These are phyloP conservation scores for Drechmeria coniospora DNA, from an alignment of 2,329 filamentous ascomycete genomes.

Conservation along the genomic window DNA sequence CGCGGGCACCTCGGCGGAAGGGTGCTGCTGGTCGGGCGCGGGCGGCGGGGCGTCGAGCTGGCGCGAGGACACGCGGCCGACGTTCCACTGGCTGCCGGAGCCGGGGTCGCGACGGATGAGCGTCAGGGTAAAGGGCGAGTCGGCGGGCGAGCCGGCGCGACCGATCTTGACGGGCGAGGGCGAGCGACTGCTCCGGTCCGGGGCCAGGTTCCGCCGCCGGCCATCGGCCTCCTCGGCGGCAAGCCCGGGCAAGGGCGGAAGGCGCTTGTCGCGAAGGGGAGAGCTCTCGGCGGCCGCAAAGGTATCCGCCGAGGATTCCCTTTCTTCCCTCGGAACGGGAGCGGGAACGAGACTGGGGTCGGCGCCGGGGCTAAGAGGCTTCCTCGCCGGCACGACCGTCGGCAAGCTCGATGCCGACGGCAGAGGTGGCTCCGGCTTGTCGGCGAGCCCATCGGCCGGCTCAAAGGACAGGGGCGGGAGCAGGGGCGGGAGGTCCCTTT, in stretches of 20 bases:
- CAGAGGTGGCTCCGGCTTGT: background rate
- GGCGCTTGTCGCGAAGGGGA: background rate
- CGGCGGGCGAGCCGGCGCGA: constrained; percentile 12
- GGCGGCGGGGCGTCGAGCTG: constrained; percentile 24
- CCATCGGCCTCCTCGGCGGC: constrained; percentile 1
- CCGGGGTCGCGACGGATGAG: constrained; percentile 61
- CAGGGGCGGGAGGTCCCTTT: constrained; percentile 2
- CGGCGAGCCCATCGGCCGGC: constrained; percentile 4
- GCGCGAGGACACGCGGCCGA: constrained; percentile 47
- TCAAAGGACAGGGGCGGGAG: constrained; percentile 5
- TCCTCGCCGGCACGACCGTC: constrained; percentile 10
- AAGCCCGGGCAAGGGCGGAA: background rate
- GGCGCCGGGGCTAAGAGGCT: constrained; percentile 12
- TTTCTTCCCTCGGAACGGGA: no score
- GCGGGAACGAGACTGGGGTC: background rate
- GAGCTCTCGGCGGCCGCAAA: background rate
- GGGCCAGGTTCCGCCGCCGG: background rate
- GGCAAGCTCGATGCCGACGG: constrained; percentile 6
- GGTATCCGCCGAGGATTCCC: no score
- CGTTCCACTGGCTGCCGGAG: constrained; percentile 58
- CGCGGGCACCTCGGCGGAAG: no score
- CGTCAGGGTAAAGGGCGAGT: constrained; percentile 37
- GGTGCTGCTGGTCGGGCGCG: constrained; percentile 8
- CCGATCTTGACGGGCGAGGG: constrained; percentile 22
- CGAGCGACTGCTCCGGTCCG: constrained; percentile 11